Conservation (phyloP, 352 stramenopile genomes). For the Globisporangium middletonii region DNA sequence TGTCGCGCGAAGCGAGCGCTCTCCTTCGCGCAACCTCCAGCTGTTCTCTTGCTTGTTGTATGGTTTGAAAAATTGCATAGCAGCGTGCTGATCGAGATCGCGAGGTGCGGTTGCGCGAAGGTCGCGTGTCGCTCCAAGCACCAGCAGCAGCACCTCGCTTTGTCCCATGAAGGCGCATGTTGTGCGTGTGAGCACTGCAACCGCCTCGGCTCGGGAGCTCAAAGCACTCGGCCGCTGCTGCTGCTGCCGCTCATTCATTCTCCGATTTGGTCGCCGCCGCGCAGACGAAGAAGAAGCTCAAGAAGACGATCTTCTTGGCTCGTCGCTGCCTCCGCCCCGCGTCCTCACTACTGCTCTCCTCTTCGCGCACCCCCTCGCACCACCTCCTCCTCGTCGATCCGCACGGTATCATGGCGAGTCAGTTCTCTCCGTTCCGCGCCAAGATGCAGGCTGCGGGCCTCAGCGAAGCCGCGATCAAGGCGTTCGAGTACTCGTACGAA, state of each 20-base stretch:
- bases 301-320: slow-evolving; percentile 9
- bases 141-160: background rate
- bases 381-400: slow-evolving; percentile 1
- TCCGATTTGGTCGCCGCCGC: slow-evolving; percentile 9
- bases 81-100: too few relatives aligned
- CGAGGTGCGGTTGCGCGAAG: background rate
- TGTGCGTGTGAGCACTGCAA: too few relatives aligned
- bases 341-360: background rate
- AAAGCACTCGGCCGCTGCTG: background rate
- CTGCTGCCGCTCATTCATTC: slow-evolving; percentile 6
- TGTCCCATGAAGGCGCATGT: background rate
- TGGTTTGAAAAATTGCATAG: too few relatives aligned
- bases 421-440: slow-evolving; percentile 80
- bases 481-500: slow-evolving; percentile 97
- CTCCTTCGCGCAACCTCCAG: background rate
- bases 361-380: slow-evolving; percentile 5
- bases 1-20: background rate
- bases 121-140: background rate
- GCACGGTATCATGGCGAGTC: slow-evolving; percentile 27
- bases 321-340: slow-evolving; percentile 1
- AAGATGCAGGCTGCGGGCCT: slow-evolving; percentile 97
- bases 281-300: slow-evolving; percentile 5
- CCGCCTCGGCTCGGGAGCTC: too few relatives aligned
- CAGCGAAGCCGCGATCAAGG: slow-evolving; percentile 93
- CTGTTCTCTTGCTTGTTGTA: background rate